A percentile compares a stretch with the other conserved stretches of the same genome.
These are phyloP conservation scores for Pestalotiopsis fici DNA, from an alignment of 2,329 filamentous ascomycete genomes.

Conservation along the genomic window DNA sequence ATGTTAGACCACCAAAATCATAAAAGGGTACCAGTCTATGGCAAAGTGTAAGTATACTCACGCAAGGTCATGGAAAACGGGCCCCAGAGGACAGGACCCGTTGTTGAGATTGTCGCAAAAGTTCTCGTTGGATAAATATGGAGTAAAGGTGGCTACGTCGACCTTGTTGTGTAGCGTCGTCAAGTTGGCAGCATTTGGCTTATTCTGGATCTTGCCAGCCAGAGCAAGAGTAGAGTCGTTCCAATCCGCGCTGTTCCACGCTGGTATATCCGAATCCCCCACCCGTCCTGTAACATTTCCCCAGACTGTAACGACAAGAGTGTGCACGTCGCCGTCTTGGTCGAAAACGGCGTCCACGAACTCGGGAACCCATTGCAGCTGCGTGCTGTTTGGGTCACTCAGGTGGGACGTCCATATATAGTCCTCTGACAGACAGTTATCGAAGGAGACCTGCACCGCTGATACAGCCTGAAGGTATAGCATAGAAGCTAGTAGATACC, in stretches of 20 bases:
- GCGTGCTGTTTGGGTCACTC: conserved; percentile 43
- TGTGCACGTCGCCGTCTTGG: conserved; percentile 57
- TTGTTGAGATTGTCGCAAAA: conserved; percentile 71
- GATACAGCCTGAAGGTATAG: conserved; percentile 43
- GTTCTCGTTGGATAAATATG: conserved; percentile 54
- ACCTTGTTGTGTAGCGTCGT: conserved; percentile 75
- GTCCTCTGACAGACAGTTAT: conserved; percentile 76
- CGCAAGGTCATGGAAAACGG: conserved; percentile 57
- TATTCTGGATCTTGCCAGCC: conserved; percentile 75
- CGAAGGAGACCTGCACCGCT: conserved; percentile 73
- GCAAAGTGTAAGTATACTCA: background rate
- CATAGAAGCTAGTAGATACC: conserved; percentile 35
- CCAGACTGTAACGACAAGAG: conserved; percentile 78
- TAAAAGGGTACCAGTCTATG: background rate
- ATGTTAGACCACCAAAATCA: background rate
- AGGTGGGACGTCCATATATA: conserved; percentile 48
- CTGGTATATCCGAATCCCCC: conserved; percentile 57
- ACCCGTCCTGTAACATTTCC: conserved; percentile 85
- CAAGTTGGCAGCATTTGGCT: conserved; percentile 58
- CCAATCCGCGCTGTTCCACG: conserved; percentile 60
- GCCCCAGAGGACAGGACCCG: conserved; percentile 72
- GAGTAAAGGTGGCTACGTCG: conserved; percentile 76
- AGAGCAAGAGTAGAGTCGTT: conserved; percentile 57
- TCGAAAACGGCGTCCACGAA: conserved; percentile 77
- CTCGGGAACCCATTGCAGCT: conserved; percentile 79